These are phyloP conservation scores for Cercospora sesami DNA, from an alignment of 2,329 filamentous ascomycete species.

Conservation along the genomic window DNA sequence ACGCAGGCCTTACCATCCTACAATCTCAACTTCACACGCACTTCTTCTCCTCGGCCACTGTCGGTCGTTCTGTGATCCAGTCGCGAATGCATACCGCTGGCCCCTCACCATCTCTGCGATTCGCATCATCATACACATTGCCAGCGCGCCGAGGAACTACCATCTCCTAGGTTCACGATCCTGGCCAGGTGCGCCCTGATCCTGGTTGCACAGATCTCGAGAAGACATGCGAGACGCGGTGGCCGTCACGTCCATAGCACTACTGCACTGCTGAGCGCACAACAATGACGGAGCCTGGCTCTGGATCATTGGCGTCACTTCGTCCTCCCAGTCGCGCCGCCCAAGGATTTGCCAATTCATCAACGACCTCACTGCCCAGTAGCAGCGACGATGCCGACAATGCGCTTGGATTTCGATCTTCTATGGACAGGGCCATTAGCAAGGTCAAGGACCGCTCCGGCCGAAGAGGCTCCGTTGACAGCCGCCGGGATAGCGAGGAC, in stretches of 20 bases:
- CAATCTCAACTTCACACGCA: neutral
- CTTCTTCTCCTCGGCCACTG: neutral
- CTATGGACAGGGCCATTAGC: conserved; percentile 45
- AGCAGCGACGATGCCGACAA: conserved; percentile 32
- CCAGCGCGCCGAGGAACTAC: neutral
- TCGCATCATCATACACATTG: neutral
- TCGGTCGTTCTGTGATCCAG: neutral
- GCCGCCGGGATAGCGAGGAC: conserved; percentile 44
- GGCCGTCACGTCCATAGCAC: neutral
- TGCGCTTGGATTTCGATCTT: conserved; percentile 33
- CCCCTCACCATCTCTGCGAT: neutral
- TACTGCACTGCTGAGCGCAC: neutral
- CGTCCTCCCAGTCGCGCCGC: conserved; percentile 28
- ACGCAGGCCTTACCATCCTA: neutral
- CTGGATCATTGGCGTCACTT: neutral
- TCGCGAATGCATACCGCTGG: neutral
- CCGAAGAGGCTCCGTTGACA: conserved; percentile 42
- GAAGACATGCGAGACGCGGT: conserved; percentile 4
- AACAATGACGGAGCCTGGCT: neutral
- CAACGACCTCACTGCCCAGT: conserved; percentile 34
- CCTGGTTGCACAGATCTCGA: conserved; percentile 1
- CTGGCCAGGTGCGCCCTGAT: neutral
- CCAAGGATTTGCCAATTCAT: conserved; percentile 32
- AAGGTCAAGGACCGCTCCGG: conserved; percentile 40
- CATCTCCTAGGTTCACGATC: neutral